Conservation (phyloP, 257 asterid genomes). For the Echium plantagineum region DNA sequence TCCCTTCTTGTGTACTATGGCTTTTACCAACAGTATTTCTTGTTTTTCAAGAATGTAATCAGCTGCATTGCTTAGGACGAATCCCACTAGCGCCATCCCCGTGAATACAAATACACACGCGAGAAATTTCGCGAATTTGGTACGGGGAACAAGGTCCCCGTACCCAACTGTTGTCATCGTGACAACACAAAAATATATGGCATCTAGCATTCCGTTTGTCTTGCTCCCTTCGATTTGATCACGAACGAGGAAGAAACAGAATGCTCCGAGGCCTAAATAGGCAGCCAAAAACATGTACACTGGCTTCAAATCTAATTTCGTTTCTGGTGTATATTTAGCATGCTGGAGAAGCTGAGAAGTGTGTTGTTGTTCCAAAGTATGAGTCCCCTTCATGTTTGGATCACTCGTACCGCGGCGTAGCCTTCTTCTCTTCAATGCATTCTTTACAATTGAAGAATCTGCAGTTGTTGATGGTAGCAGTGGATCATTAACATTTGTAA, state of each 20-base stretch:
- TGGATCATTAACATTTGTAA: constrained; percentile 37
- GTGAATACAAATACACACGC: constrained; percentile 61
- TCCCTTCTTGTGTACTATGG: constrained; percentile 32
- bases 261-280: constrained; percentile 41
- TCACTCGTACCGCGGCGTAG: constrained; percentile 16
- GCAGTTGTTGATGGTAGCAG: constrained; percentile 21
- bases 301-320: constrained; percentile 25
- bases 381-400: constrained; percentile 3
- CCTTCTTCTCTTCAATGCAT: constrained; percentile 23
- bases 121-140: constrained; percentile 35
- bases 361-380: constrained; percentile 12
- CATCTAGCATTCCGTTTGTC: constrained; percentile 56
- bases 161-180: constrained; percentile 96
- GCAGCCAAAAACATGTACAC: constrained; percentile 29
- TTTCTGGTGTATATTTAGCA: constrained; percentile 13
- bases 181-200: constrained; percentile 69
- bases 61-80: constrained; percentile 65
- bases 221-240: constrained; percentile 58
- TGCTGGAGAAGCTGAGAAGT: constrained; percentile 11
- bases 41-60: constrained; percentile 65
- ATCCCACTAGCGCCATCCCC: constrained; percentile 74
- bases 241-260: constrained; percentile 43
- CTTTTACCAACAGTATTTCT: constrained; percentile 44
- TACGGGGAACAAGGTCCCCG: constrained; percentile 73
- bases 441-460: constrained; percentile 25